Base-by-base conservation (phyloP, 1,139 yeast genomes). In the Kodamaea anthophila region DNA sequence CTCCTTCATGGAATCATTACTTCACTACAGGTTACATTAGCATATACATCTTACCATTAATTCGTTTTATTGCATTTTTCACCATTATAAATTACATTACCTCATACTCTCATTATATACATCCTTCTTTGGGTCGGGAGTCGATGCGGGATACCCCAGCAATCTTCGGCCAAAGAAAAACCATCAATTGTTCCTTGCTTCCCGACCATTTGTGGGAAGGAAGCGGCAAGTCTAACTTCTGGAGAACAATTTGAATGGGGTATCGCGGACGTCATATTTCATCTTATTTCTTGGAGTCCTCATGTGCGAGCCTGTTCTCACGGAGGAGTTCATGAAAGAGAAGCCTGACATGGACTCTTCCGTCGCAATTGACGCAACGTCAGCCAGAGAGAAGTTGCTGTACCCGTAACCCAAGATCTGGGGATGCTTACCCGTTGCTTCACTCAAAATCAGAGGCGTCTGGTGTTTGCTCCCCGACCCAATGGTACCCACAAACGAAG, bases 291-390 rank as follows among this genome's bases (percentile, higher is more conserved):
- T 34, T 22, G 37, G 29, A 9, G 21, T 14, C 25, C 24, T 27
- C 15, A 12, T 4, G 15, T 5, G 9, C 11, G 21, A 5, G 10
- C 7, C 12, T 15, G 11, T 11, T 10, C 15, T 5, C 5, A 15
- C 16, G 13, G 7, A 13, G 15, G 31, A 21, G 9, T 33, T 40
- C 39, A 40, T 29, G 48, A 60, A 55, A 5, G 67, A 58, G 35
- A 62, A 61, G 8, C 66, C 66, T 7, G 36, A 33, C 23, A 33
- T 21, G n/a, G 26, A 15, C 4, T 18, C 13, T 10, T 25, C 31
- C 3, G 28, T 49, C 35, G 41, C 42, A 29, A 61, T 44, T 5
- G 67, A 59, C 9, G 46, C 38, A 32, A 47, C 37, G 41, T 60
- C 66, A 28, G 47, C 39, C n/a, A 11, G 24, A 9, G 26, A 24